Evolutionary conservation across 306 rosid genomes (phyloP).

Genomic region (Gynostemma pentaphyllum): DNA sequence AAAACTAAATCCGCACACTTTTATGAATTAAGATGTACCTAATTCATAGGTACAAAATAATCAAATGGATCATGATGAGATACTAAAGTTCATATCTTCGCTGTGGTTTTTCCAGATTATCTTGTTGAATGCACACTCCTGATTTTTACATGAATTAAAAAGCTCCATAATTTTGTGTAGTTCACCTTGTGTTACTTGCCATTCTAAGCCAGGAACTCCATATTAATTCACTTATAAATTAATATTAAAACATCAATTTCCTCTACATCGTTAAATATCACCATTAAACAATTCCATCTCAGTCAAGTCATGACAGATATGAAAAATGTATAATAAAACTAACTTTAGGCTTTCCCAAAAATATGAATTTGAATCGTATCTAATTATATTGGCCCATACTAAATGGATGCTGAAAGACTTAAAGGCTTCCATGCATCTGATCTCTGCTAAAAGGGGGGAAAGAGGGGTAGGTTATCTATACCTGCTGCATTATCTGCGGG

Average conservation of each 20-base stretch:
- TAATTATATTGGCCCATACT: neutral
- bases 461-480: constrained; percentile 8
- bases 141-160: neutral
- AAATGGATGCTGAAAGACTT: neutral
- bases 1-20: neutral
- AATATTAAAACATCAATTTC: neutral
- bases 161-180: neutral
- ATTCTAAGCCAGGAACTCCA: neutral
- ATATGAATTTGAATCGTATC: neutral
- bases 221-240: neutral
- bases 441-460: neutral
- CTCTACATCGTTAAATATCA: neutral
- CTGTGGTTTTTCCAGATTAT: neutral
- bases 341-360: neutral
- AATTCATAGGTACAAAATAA: neutral
- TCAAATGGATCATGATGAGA: neutral
- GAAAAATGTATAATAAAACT: neutral
- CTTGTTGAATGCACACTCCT: neutral
- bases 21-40: neutral
- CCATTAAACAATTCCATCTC: neutral
- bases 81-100: neutral
- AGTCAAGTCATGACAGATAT: neutral
- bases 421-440: neutral
- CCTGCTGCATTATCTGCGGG: constrained; percentile 99
- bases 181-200: neutral